phyloP scores from a whole-genome alignment of 108 stramenopile genomes.

The Skeletonema marinoi region DNA sequence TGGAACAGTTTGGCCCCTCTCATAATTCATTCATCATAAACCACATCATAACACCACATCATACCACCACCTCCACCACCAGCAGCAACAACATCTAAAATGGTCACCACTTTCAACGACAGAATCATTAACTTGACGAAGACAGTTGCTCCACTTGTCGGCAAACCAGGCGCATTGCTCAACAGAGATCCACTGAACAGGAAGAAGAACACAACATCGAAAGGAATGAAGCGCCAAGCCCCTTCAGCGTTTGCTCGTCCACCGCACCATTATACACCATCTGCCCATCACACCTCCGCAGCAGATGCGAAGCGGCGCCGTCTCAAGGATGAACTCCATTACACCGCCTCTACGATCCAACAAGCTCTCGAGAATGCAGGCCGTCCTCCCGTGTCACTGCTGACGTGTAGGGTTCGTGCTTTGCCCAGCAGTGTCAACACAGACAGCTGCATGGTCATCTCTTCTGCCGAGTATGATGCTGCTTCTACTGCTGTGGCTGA shows the following conservation, averaged over 20 bases:
- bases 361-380: slow-evolving; percentile 19
- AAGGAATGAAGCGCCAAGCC: slow-evolving; percentile 1
- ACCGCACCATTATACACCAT: not conserved
- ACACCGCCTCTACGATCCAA: slow-evolving; percentile 21
- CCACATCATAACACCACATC: not conserved
- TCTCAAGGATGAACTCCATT: slow-evolving; percentile 28
- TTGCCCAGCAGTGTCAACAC: slow-evolving; percentile 22
- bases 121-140: slow-evolving; percentile 10
- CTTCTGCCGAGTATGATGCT: slow-evolving; percentile 15
- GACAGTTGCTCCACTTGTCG: slow-evolving; percentile 2
- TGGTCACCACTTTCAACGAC: slow-evolving; percentile 32
- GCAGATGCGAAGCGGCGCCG: not conserved
- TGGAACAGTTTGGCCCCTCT: not conserved
- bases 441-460: slow-evolving; percentile 17
- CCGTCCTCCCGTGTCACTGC: not conserved
- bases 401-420: slow-evolving; percentile 1
- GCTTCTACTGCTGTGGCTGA: not conserved
- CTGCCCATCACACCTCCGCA: not conserved
- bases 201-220: not conserved
- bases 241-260: not conserved
- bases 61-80: not conserved
- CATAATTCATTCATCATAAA: slow-evolving; percentile 7
- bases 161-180: not conserved
- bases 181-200: not conserved
- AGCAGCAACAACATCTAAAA: not conserved